Evolutionary conservation across 2,329 filamentous ascomycete species (phyloP).

Genomic region (Xylaria polymorpha): DNA sequence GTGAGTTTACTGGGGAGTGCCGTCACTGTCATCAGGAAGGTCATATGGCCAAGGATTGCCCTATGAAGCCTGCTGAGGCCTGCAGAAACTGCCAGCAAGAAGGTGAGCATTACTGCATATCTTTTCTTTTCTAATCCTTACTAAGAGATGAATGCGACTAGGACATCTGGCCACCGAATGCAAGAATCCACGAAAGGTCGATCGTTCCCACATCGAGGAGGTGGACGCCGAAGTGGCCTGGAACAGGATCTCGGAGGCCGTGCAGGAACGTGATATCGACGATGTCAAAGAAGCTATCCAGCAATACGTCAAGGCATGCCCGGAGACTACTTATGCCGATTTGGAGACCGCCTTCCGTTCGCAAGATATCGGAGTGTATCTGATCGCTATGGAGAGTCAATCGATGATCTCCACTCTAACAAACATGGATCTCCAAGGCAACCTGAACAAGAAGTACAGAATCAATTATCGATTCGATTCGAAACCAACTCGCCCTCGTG

Average conservation of each 20-base stretch:
- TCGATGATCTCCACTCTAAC: conserved; percentile 67
- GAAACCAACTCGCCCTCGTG: conserved; percentile 68
- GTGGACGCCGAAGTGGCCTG: conserved; percentile 68
- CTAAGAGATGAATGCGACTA: conserved; percentile 46
- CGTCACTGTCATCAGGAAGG: conserved; percentile 62
- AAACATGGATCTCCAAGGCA: conserved; percentile 78
- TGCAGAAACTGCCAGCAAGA: conserved; percentile 73
- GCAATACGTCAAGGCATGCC: conserved; percentile 71
- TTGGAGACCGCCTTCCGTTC: conserved; percentile 71
- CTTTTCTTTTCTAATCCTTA: background rate
- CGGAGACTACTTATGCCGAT: conserved; percentile 67
- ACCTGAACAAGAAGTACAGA: conserved; percentile 72
- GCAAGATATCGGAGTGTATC: conserved; percentile 64
- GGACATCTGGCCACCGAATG: conserved; percentile 69
- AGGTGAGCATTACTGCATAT: conserved; percentile 55
- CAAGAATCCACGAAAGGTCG: conserved; percentile 68
- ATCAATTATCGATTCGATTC: conserved; percentile 71
- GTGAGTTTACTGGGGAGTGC: conserved; percentile 60
- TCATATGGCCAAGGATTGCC: conserved; percentile 72
- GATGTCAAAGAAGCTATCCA: conserved; percentile 70
- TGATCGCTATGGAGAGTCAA: conserved; percentile 72
- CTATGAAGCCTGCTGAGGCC: conserved; percentile 63
- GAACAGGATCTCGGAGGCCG: conserved; percentile 64
- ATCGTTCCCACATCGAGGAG: conserved; percentile 62
- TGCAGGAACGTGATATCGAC: conserved; percentile 67